Evolutionary conservation across 2,329 filamentous ascomycete genomes (phyloP).

Genomic region (Xylaria arbuscula): DNA sequence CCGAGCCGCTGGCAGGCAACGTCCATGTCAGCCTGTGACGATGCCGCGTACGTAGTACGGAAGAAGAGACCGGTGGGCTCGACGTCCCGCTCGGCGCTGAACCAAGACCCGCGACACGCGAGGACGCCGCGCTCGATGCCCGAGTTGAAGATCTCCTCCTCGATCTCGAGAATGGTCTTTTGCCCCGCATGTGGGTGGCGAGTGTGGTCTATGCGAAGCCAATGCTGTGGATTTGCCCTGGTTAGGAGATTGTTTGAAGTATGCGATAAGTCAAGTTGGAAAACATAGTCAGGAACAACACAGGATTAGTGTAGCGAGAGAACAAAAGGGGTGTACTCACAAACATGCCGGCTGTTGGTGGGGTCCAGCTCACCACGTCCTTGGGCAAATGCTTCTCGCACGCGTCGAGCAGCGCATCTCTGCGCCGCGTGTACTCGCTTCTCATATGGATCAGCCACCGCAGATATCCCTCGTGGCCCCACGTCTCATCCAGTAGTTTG

Average conservation of each 20-base stretch:
- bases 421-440: conserved; percentile 80
- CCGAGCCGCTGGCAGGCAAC: conserved; percentile 82
- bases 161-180: conserved; percentile 72
- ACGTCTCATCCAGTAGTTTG: conserved; percentile 91
- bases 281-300: not conserved
- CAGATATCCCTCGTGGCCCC: conserved; percentile 92
- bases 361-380: conserved; percentile 81
- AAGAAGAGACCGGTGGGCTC: conserved; percentile 79
- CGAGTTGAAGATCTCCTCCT: conserved; percentile 85
- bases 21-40: conserved; percentile 75
- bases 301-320: not conserved
- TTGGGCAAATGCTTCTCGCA: conserved; percentile 81
- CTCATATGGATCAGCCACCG: conserved; percentile 88
- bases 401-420: conserved; percentile 80
- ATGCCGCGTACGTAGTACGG: conserved; percentile 88
- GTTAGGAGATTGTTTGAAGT: not conserved
- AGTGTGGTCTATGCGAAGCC: conserved; percentile 75
- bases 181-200: conserved; percentile 70
- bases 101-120: conserved; percentile 89
- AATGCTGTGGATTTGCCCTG: conserved; percentile 62
- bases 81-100: conserved; percentile 75
- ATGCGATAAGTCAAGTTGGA: not conserved
- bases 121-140: conserved; percentile 82
- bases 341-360: conserved; percentile 94
- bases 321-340: conserved; percentile 63